Evolutionary conservation across 1,139 yeast species (phyloP).

Genomic region (Lodderomyces pseudojiufengensis): DNA sequence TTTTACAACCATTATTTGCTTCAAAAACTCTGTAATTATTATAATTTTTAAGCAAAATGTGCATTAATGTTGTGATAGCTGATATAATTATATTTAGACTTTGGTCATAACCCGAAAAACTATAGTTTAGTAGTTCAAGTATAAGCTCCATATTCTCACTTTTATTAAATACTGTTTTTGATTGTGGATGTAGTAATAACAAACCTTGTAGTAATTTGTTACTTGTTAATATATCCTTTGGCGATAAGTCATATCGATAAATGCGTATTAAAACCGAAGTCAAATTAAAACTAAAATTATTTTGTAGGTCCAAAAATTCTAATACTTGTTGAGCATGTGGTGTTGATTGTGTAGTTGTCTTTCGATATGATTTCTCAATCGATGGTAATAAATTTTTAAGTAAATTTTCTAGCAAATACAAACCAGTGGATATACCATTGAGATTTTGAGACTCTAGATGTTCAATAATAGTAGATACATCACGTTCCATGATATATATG

Average conservation of each 20-base stretch:
- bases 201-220: conserved; percentile 59
- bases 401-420: conserved; percentile 18
- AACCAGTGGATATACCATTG: conserved; percentile 10
- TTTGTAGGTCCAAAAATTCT: conserved; percentile 50
- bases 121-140: conserved; percentile 20
- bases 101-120: conserved; percentile 3
- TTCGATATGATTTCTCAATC: conserved; percentile 13
- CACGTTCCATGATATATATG: neutral
- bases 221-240: conserved; percentile 18
- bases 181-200: conserved; percentile 55
- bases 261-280: conserved; percentile 32
- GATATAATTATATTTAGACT: conserved; percentile 33
- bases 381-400: conserved; percentile 24
- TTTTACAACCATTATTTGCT: conserved; percentile 52
- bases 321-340: conserved; percentile 31
- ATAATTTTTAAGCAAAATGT: conserved; percentile 56
- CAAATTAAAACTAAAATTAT: conserved; percentile 47
- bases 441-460: neutral
- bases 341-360: conserved; percentile 16
- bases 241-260: conserved; percentile 15
- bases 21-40: conserved; percentile 61
- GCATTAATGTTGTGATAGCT: conserved; percentile 55
- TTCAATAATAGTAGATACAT: neutral
- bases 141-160: conserved; percentile 30
- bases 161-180: conserved; percentile 45